Conservation (phyloP, 2,329 filamentous ascomycete species). For the Ceratocystiopsis brevicomis region DNA sequence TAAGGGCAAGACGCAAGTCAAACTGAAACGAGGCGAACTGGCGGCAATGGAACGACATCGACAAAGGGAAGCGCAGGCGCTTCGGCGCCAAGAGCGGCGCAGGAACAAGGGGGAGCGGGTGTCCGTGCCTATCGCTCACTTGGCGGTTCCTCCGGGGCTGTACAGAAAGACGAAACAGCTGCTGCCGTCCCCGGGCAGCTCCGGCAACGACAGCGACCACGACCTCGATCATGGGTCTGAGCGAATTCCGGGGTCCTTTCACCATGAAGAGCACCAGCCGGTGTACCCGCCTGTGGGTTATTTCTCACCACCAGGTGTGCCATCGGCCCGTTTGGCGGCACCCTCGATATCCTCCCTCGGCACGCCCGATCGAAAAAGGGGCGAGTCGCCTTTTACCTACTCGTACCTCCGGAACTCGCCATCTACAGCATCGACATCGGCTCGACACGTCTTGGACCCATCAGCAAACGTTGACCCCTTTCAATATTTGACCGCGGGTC, state of each 20-base stretch:
- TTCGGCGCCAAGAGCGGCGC: constrained; percentile 12
- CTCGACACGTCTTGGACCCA: constrained; percentile 28
- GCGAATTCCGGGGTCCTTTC: constrained; percentile 19
- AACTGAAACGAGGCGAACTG: constrained; percentile 61
- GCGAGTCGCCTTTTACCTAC: constrained; percentile 26
- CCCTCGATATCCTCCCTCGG: constrained; percentile 14
- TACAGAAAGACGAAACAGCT: constrained; percentile 8
- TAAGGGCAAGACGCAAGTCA: constrained; percentile 60
- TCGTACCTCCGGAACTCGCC: constrained; percentile 17
- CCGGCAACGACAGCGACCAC: constrained; percentile 12
- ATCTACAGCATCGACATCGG: constrained; percentile 4
- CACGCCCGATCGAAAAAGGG: constrained; percentile 16
- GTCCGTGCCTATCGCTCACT: constrained; percentile 32
- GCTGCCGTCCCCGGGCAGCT: constrained; percentile 8
- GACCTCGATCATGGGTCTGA: constrained; percentile 8
- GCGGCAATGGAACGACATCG: constrained; percentile 55
- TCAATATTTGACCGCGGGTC: constrained; percentile 29
- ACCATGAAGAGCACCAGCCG: constrained; percentile 17
- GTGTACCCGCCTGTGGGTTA: constrained; percentile 30
- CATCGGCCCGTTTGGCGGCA: constrained; percentile 5
- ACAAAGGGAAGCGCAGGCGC: constrained; percentile 36
- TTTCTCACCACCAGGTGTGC: constrained; percentile 25
- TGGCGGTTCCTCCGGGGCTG: constrained; percentile 26
- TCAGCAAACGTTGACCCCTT: constrained; percentile 26
- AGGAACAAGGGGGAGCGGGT: constrained; percentile 23